These are phyloP conservation scores for Ramaria sp. DNA, from an alignment of 768 basidiomycete species.

Conservation along the genomic window DNA sequence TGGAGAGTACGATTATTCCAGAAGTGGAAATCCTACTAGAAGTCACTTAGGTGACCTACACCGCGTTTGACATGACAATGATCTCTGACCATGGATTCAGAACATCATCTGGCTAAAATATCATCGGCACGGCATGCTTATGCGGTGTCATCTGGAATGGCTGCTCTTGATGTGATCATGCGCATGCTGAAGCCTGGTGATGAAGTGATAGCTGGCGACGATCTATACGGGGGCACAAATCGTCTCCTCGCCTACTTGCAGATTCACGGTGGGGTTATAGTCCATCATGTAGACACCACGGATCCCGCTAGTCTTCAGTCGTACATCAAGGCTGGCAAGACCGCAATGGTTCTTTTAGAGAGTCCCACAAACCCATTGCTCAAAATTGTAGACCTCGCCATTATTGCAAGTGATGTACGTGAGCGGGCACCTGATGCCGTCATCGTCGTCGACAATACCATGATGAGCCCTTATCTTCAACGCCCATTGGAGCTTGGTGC, in stretches of 20 bases:
- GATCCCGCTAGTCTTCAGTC: conserved; percentile 50
- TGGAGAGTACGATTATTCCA: conserved; percentile 85
- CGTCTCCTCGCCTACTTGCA: conserved; percentile 85
- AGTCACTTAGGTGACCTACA: conserved; percentile 67
- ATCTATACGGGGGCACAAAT: conserved; percentile 96
- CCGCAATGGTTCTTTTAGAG: conserved; percentile 93
- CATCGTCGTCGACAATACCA: conserved; percentile 93
- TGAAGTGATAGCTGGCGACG: conserved; percentile 92
- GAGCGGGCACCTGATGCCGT: conserved; percentile 70
- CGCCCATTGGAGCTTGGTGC: conserved; percentile 92
- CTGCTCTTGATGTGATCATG: conserved; percentile 90
- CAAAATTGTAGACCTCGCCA: conserved; percentile 84
- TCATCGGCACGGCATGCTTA: conserved; percentile 87
- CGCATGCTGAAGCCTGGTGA: conserved; percentile 92
- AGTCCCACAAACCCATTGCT: conserved; percentile 95
- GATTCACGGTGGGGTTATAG: conserved; percentile 77
- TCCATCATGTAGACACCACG: conserved; percentile 93
- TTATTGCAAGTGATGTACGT: conserved; percentile 77
- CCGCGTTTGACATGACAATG: background rate
- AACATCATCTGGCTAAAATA: conserved; percentile 96
- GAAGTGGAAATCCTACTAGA: conserved; percentile 94
- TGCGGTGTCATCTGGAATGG: conserved; percentile 95
- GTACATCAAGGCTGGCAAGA: conserved; percentile 59
- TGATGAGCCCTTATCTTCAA: conserved; percentile 99
- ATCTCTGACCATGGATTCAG: conserved; percentile 31